Percentiles rank a stretch among this genome's conserved stretches.
Conservation (phyloP, 2,329 filamentous ascomycete genomes). For the Botrytis elliptica region DNA sequence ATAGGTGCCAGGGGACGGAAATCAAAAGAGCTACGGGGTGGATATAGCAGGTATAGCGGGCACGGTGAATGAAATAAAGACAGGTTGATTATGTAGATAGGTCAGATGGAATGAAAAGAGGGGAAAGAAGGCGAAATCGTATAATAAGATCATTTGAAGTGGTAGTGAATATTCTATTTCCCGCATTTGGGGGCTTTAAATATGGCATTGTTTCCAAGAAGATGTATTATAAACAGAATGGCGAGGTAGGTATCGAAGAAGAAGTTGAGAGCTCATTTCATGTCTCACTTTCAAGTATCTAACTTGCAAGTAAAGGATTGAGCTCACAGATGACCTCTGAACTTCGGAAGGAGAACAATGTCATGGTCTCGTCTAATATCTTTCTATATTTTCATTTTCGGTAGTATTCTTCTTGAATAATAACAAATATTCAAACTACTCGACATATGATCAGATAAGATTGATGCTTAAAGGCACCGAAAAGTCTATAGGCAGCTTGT, state of each 20-base stretch:
- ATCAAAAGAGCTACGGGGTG: not conserved
- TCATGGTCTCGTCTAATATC: not conserved
- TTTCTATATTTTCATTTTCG: not conserved
- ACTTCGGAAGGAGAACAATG: too few relatives aligned
- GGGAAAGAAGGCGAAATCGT: not conserved
- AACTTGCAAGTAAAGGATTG: not conserved
- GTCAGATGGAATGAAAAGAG: not conserved
- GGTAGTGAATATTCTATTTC: not conserved
- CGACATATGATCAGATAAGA: not conserved
- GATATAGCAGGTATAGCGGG: not conserved
- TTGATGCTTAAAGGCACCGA: not conserved
- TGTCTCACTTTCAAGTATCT: not conserved
- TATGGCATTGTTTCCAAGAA: not conserved
- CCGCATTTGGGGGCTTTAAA: too few relatives aligned
- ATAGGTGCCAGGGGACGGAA: not conserved
- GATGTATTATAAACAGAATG: not conserved
- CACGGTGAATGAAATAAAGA: not conserved
- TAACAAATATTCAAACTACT: not conserved
- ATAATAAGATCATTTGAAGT: not conserved
- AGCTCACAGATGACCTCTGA: accelerated
- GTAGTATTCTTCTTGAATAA: not conserved
- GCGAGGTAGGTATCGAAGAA: accelerated
- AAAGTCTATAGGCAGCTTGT: not conserved
- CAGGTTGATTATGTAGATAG: not conserved
- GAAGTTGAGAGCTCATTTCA: not conserved